Evolutionary conservation across 805 yeast genomes (phyloP).

Genomic region (Sugiyamaella boreocaroliniensis): DNA sequence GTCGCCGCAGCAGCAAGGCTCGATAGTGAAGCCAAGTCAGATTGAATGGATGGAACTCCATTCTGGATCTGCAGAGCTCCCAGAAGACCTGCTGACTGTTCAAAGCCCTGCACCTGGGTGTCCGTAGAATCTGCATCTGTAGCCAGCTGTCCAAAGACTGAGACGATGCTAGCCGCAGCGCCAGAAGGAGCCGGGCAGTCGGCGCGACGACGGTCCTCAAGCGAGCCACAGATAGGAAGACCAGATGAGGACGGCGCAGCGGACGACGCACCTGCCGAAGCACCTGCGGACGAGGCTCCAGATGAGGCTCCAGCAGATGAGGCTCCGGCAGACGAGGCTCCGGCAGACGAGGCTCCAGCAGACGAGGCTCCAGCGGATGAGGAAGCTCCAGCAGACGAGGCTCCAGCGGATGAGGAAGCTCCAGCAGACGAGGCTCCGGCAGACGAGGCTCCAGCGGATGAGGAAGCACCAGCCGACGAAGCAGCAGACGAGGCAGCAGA

Average conservation of each 20-base stretch:
- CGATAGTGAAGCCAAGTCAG: constrained; percentile 13
- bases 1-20: constrained; percentile 8
- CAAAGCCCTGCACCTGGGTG: constrained; percentile 6
- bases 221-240: neutral
- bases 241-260: neutral
- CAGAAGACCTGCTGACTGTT: constrained; percentile 18
- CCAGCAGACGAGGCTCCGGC: neutral
- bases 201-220: neutral
- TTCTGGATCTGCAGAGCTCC: constrained; percentile 29
- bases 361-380: constrained; percentile 7
- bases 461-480: too few species aligned
- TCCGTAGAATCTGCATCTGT: constrained; percentile 10
- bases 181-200: neutral
- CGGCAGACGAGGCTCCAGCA: constrained; percentile 10
- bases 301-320: neutral
- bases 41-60: constrained; percentile 17
- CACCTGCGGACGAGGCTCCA: neutral
- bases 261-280: neutral
- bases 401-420: constrained; percentile 12
- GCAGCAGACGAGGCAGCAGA: too few species aligned
- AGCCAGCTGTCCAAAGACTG: constrained; percentile 10
- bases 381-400: constrained; percentile 9
- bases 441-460: neutral
- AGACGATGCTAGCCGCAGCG: neutral
- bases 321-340: too few species aligned